phyloP scores from a whole-genome alignment of 2,329 filamentous ascomycete genomes.

The Colletotrichum chlorophyti region DNA sequence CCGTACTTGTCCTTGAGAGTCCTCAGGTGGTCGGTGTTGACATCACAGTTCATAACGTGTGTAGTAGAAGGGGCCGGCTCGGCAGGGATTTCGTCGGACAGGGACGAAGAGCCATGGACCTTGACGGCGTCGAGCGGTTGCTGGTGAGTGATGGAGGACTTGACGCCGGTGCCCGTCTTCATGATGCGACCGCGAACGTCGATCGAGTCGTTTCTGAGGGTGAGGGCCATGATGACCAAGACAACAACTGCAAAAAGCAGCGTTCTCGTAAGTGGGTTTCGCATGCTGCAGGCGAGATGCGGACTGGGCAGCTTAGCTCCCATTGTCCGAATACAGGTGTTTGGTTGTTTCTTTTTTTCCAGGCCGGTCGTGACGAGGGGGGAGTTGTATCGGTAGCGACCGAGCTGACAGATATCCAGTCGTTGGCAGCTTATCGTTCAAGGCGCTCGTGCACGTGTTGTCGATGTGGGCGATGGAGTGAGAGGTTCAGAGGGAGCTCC shows the following conservation, averaged over 20 bases:
- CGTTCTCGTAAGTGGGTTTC: slow-evolving; percentile 54
- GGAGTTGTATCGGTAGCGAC: too few relatives aligned
- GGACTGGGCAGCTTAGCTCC: slow-evolving; percentile 46
- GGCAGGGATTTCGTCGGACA: slow-evolving; percentile 39
- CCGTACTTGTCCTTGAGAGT: slow-evolving; percentile 53
- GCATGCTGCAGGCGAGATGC: slow-evolving; percentile 54
- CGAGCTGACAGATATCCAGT: too few relatives aligned
- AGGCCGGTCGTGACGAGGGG: slow-evolving; percentile 12
- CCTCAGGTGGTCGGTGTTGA: slow-evolving; percentile 54
- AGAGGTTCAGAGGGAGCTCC: neutral
- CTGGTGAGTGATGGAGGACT: slow-evolving; percentile 37
- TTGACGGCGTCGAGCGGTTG: slow-evolving; percentile 32
- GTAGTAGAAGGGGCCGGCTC: slow-evolving; percentile 30
- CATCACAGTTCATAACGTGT: slow-evolving; percentile 55
- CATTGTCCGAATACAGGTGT: slow-evolving; percentile 35
- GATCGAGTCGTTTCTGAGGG: slow-evolving; percentile 49
- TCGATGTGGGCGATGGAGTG: neutral
- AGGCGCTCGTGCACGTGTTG: slow-evolving; percentile 1
- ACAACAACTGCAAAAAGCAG: slow-evolving; percentile 51
- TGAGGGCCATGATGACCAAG: slow-evolving; percentile 48
- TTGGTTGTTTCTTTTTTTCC: slow-evolving; percentile 24
- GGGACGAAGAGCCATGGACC: slow-evolving; percentile 21
- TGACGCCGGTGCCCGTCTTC: slow-evolving; percentile 45
- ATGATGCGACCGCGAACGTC: slow-evolving; percentile 48
- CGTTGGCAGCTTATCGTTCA: neutral